Conservation (phyloP, 1,284 basidiomycete genomes). For the Leccinum cinnamomeum region DNA sequence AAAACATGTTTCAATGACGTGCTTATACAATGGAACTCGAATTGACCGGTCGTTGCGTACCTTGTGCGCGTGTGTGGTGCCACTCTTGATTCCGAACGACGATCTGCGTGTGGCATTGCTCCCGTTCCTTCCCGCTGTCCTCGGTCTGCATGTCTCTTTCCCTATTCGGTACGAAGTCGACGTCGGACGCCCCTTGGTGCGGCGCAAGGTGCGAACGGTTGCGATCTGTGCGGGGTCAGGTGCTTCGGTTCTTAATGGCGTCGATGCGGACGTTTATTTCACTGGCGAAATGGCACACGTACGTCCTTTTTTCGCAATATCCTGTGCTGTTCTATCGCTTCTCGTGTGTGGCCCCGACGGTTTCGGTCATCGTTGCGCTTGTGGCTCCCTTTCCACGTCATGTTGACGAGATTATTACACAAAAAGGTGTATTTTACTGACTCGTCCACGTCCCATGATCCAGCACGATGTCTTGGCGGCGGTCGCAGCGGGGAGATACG, state of each 20-base stretch:
- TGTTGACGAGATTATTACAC: conserved; percentile 1
- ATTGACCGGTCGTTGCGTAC: neutral
- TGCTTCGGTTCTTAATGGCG: conserved; percentile 67
- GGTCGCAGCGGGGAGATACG: conserved; percentile 68
- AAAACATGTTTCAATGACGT: conserved; percentile 17
- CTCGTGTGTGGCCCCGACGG: neutral
- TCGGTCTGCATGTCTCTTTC: conserved; percentile 9
- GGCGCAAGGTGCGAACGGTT: conserved; percentile 48
- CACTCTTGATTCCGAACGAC: conserved; percentile 13
- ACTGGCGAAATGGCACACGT: conserved; percentile 94
- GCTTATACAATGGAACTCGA: neutral
- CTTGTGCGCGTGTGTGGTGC: neutral
- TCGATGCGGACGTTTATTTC: conserved; percentile 78
- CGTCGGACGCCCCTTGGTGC: conserved; percentile 56
- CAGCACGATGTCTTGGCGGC: conserved; percentile 85
- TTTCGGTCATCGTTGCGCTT: neutral
- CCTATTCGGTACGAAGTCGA: conserved; percentile 56
- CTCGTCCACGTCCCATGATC: neutral
- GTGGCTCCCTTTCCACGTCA: conserved; percentile 15
- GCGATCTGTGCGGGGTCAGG: conserved; percentile 89
- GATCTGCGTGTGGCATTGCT: conserved; percentile 17
- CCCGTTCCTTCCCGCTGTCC: neutral
- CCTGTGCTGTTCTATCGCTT: conserved; percentile 1
- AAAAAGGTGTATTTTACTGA: conserved; percentile 11
- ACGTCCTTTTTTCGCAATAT: conserved; percentile 33